Evolutionary conservation across 164 flowering plant species (phyloP), one percentile per base, ranked within the genome.

Genomic region (Tinospora cordifolia): DNA sequence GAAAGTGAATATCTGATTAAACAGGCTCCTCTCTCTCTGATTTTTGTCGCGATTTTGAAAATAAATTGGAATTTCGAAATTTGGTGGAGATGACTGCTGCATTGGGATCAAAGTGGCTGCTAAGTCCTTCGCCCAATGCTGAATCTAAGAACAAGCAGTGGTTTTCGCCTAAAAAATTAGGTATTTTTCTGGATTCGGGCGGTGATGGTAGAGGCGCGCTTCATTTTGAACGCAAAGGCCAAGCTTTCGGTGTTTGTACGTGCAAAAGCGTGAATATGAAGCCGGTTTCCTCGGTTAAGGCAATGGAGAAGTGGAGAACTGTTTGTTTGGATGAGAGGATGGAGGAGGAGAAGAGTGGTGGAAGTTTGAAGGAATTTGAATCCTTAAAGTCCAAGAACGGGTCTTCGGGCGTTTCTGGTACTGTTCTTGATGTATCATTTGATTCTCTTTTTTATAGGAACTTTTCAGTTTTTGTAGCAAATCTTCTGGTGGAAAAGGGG

Each of bases 201-300:
- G 65, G 65, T 26, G 65, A 72, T 13, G 40, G 24, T 36, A 24
- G 36, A 30, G 40, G 41, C 66, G 40, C 13, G 24, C 3, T 68
- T 49, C 63, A 67, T 47, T 73, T 68, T 12, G 54, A 62, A 13
- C 66, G 63, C 36, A 62, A n/a, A 54, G n/a, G 10, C 3, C 44
- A 25, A 3, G 9, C 36, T 24, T 36, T 24, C 62, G 60, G 66
- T 1, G 11, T 71, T 64, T 51, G 64, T 63, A 26, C 39, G 17
- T 34, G 34, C 25, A 68, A 24, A 30, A 30, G 36, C 25, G 36
- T 59, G 49, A 69, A 75, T 51, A 67, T 62, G 68, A 73, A 77
- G 62, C 22, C 73, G 66, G 64, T 69, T 49, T 15, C 62, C 72
- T 77, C 81, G 15, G 34, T 81, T n/a, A 76, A 75, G 75, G 79